Conservation (phyloP, 2,329 filamentous ascomycete genomes). For the Fusarium coicis region DNA sequence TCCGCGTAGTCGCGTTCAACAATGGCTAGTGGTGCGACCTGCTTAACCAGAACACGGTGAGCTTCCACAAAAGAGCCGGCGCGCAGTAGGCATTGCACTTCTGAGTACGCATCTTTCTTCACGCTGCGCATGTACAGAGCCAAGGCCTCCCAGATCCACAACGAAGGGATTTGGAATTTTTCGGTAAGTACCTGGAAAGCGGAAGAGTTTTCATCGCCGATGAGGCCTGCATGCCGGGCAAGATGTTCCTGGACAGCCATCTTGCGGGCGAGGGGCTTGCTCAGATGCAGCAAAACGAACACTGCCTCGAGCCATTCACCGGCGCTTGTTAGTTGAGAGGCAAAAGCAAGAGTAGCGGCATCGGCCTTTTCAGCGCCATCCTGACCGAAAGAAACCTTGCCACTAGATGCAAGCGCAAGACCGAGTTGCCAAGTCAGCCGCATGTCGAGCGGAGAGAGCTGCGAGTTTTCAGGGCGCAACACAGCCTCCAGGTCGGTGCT, state of each 20-base stretch:
- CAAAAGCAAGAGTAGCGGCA: conserved; percentile 72
- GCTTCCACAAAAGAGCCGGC: conserved; percentile 83
- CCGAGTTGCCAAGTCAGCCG: conserved; percentile 88
- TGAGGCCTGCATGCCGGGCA: conserved; percentile 74
- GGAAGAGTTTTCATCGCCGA: conserved; percentile 67
- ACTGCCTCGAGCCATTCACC: conserved; percentile 76
- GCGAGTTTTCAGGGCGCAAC: conserved; percentile 80
- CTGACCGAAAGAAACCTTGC: conserved; percentile 63
- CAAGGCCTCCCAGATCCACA: conserved; percentile 89
- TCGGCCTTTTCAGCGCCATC: conserved; percentile 71
- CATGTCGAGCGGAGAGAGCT: conserved; percentile 78
- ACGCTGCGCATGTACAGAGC: conserved; percentile 83
- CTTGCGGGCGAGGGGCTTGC: conserved; percentile 68
- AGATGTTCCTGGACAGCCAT: conserved; percentile 78
- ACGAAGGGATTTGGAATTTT: conserved; percentile 75
- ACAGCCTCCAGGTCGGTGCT: conserved; percentile 72
- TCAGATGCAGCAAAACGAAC: conserved; percentile 84
- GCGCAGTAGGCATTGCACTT: conserved; percentile 83
- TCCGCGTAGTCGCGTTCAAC: conserved; percentile 83
- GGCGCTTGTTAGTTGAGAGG: conserved; percentile 69
- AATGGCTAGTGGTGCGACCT: conserved; percentile 84
- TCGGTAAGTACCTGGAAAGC: conserved; percentile 69
- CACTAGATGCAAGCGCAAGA: conserved; percentile 67
- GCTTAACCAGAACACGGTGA: conserved; percentile 81
- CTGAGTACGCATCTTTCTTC: conserved; percentile 73